A percentile compares a stretch with the other conserved stretches of the same genome.
Conservation (phyloP, 129 eudicot genomes). For the Dittrichia graveolens region DNA sequence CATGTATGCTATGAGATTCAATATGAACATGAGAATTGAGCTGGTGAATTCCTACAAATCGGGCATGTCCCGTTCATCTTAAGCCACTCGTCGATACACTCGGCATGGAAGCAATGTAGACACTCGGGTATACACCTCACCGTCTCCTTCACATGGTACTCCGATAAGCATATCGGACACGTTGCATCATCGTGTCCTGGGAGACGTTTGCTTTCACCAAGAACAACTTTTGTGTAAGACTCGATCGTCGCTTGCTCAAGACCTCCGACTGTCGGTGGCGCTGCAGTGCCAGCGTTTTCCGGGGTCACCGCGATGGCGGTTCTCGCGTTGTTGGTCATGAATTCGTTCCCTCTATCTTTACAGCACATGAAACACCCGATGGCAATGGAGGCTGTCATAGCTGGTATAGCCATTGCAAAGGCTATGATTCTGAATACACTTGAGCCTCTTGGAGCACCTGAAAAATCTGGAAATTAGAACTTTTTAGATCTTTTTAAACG, state of each 20-base stretch:
- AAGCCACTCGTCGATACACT: slow-evolving; percentile 81
- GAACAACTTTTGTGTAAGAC: slow-evolving; percentile 57
- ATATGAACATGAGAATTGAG: slow-evolving; percentile 29
- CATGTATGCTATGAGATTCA: slow-evolving; percentile 13
- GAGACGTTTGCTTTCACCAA: slow-evolving; percentile 67
- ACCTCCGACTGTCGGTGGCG: slow-evolving; percentile 24
- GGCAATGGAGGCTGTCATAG: slow-evolving; percentile 37
- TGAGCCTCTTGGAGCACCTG: slow-evolving; percentile 34
- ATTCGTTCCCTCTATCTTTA: slow-evolving; percentile 18
- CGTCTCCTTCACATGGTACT: slow-evolving; percentile 54
- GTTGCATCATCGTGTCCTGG: slow-evolving; percentile 60
- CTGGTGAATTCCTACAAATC: slow-evolving; percentile 59
- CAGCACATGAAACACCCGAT: slow-evolving; percentile 43
- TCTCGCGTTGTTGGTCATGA: slow-evolving; percentile 1
- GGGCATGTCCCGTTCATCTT: slow-evolving; percentile 68
- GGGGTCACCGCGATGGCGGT: slow-evolving; percentile 19
- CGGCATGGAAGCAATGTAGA: slow-evolving; percentile 70
- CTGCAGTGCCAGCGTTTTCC: not conserved
- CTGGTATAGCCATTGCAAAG: slow-evolving; percentile 52
- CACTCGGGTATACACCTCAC: slow-evolving; percentile 74
- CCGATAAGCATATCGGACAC: slow-evolving; percentile 76
- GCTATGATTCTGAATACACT: slow-evolving; percentile 53
- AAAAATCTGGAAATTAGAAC: not conserved
- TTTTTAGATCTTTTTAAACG: not conserved
- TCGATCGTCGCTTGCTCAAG: slow-evolving; percentile 67